These are phyloP conservation scores for Plasmodium yoelii DNA, from an alignment of 169 alveolate genomes.

Conservation along the genomic window DNA sequence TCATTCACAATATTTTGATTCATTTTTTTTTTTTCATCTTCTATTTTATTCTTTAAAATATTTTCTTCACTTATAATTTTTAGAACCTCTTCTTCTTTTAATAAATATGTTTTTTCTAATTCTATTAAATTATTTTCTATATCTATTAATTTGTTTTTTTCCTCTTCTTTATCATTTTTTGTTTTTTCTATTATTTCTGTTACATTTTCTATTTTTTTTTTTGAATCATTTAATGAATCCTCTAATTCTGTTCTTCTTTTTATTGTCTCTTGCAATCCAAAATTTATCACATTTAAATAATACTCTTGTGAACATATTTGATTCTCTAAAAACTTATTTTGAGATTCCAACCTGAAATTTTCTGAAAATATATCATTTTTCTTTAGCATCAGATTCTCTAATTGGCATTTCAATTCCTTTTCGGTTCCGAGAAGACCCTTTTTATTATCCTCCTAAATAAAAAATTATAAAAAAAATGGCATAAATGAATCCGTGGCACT, in stretches of 20 bases:
- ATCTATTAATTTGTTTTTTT: constrained; percentile 9
- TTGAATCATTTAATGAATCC: neutral
- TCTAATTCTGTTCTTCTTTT: constrained; percentile 39
- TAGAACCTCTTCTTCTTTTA: constrained; percentile 5
- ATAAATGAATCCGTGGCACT: neutral
- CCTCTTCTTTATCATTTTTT: constrained; percentile 25
- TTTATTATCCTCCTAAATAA: constrained; percentile 25
- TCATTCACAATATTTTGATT: constrained; percentile 23
- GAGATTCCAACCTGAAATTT: constrained; percentile 26
- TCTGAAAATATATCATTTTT: constrained; percentile 22
- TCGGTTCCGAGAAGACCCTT: constrained; percentile 8
- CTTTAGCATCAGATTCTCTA: constrained; percentile 7
- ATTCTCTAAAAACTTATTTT: constrained; percentile 35
- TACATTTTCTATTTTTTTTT: constrained; percentile 21
- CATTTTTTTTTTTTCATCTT: constrained; percentile 28
- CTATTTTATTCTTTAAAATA: neutral
- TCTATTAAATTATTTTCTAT: constrained; percentile 4
- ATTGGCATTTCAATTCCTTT: constrained; percentile 9
- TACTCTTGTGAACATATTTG: constrained; percentile 54
- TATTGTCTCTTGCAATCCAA: constrained; percentile 20
- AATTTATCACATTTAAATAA: constrained; percentile 23
- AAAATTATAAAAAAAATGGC: neutral
- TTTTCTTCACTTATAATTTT: constrained; percentile 3
- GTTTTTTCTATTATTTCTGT: neutral
- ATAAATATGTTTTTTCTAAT: neutral